phyloP scores from a whole-genome alignment of 345 rosid species.

The Boechera stricta region DNA sequence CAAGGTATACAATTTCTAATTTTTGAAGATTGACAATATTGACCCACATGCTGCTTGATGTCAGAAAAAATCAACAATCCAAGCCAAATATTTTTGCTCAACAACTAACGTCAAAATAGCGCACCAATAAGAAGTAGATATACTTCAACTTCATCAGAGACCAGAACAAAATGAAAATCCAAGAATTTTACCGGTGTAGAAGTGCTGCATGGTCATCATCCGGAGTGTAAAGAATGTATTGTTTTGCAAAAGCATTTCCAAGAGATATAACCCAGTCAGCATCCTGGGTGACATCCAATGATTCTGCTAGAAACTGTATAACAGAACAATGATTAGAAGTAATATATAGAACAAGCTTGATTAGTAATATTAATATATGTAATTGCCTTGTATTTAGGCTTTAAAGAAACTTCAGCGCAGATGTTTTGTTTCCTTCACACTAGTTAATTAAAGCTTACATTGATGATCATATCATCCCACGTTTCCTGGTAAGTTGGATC shows the following conservation, averaged over 20 bases:
- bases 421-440: constrained; percentile 7
- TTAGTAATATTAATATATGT: not conserved
- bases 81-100: constrained; percentile 8
- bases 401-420: constrained; percentile 6
- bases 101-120: constrained; percentile 19
- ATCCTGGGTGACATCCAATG: constrained; percentile 94
- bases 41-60: not conserved
- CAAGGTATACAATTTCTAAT: not conserved
- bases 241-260: constrained; percentile 84
- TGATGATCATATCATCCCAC: constrained; percentile 99
- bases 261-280: constrained; percentile 82
- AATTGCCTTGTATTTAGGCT: constrained; percentile 1
- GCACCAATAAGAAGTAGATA: constrained; percentile 25
- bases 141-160: constrained; percentile 21
- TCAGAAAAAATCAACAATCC: constrained; percentile 29
- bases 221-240: constrained; percentile 72
- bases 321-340: constrained; percentile 30
- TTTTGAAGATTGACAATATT: not conserved
- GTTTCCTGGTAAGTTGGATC: constrained; percentile 92
- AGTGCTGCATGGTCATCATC: constrained; percentile 91
- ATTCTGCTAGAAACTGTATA: constrained; percentile 91
- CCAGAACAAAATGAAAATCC: constrained; percentile 28
- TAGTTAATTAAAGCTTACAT: constrained; percentile 56
- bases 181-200: constrained; percentile 73
- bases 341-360: constrained; percentile 21